Base-by-base conservation (phyloP, 129 eudicot species). In the Flaveria sonorensis region DNA sequence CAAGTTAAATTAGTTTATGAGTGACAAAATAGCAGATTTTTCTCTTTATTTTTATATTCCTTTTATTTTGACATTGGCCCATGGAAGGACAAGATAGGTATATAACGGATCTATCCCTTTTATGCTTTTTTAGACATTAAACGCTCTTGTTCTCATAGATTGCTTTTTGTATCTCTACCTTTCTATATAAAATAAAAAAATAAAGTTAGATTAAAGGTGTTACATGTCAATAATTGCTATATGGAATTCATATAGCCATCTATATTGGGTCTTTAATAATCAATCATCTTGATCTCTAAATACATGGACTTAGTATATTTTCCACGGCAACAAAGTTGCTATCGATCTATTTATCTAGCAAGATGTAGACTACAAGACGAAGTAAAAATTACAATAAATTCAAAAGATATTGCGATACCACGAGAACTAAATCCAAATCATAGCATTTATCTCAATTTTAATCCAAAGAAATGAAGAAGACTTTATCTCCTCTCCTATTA, bases 91-190 rank as follows among this genome's bases (percentile, higher is more conserved):
- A 59, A 10, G 65, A 21, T 30, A 19, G 0, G 0, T 14, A 28
- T 30, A 63, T 15, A 63, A 63, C 46, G 69, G 69, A 30, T 30
- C 43, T 15, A 30, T 63, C 69, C 19, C 45, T 63, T 63, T 63
- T 63, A 30, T 28, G 21, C 4, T 16, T 63, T 59, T 10, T 63
- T 30, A 6, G 20, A 13, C 20, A 28, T 14, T 14, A 28, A 63
- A 28, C 12, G 46, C 32, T 30, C 68, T 62, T 28, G 13, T 63
- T 15, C 36, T 60, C 66, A 23, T 60, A 11, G 36, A 60, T 60
- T 14, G 69, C 23, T 32, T 30, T 63, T 63, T 28, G 45, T 63
- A 15, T 30, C 13, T 63, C 43, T 6, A 30, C n/a, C 12, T 23
- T 60, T 24, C 0, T 23, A 4, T 3, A 12, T 10, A 59, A 20